Percentiles rank a stretch among this genome's conserved stretches.
Evolutionary conservation across 2,329 filamentous ascomycete genomes (phyloP).

Genomic region (Whalleya microplaca): DNA sequence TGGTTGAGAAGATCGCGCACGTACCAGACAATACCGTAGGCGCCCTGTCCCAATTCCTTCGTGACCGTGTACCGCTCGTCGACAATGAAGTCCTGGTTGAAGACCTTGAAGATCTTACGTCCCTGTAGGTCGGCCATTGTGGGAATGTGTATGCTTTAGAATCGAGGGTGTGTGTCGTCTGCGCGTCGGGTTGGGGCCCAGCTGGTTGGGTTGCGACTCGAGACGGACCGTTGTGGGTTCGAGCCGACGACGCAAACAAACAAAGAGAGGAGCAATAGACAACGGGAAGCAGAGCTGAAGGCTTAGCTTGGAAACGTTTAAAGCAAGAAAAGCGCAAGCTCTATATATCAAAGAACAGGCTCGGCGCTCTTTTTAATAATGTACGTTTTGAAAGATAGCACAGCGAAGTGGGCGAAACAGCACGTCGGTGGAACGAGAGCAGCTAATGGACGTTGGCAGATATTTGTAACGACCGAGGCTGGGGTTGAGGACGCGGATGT

Average conservation of each 20-base stretch:
- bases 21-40: slow-evolving; percentile 98
- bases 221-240: slow-evolving; percentile 3
- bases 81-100: slow-evolving; percentile 99
- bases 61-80: slow-evolving; percentile 98
- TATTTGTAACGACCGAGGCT: slow-evolving; percentile 17
- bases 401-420: slow-evolving; percentile 15
- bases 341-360: slow-evolving; percentile 18
- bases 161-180: not conserved
- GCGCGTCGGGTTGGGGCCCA: slow-evolving; percentile 6
- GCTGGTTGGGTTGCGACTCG: slow-evolving; percentile 13
- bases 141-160: slow-evolving; percentile 2
- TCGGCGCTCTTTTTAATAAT: not conserved
- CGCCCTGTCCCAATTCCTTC: slow-evolving; percentile 97
- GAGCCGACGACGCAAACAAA: slow-evolving; percentile 5
- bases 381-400: slow-evolving; percentile 7
- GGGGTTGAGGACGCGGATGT: slow-evolving; percentile 6
- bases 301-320: not conserved
- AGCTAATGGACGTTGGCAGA: slow-evolving; percentile 13
- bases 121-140: slow-evolving; percentile 40
- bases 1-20: slow-evolving; percentile 32
- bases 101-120: slow-evolving; percentile 94
- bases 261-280: slow-evolving; percentile 10
- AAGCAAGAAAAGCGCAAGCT: not conserved
- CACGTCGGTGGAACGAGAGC: not conserved
- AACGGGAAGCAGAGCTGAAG: not conserved